Evolutionary conservation across 2,329 filamentous ascomycete species (phyloP), one percentile per base, ranked within the genome.

Genomic region (Didymella pinodella): DNA sequence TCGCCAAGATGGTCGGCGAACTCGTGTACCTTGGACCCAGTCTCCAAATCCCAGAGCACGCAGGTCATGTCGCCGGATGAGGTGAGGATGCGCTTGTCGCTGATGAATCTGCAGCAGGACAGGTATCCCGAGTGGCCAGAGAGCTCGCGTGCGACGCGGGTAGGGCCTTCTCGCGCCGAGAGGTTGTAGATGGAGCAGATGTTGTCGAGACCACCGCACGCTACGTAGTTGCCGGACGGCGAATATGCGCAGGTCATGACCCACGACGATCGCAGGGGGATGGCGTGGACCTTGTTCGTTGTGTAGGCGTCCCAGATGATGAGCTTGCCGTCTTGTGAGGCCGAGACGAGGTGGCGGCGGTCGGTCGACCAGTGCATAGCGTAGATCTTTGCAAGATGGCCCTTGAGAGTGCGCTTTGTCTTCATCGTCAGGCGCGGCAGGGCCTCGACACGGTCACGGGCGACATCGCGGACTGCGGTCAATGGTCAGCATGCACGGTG

Each of bases 291-390:
- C 81, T 99, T 99, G 85, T 99, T 98, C 64, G 95, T 98, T 66
- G 94, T 98, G 83, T 99, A 99, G 59, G 95, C 95, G 79, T 99
- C 95, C 95, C 95, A 99, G 77, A 99, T 98, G 80, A 99, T 99
- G 69, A 99, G 88, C 84, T 99, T 99, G 78, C 95, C 95, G 75
- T 99, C 95, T 81, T 99, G 95, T 70, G 95, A 99, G 65, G 95
- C 95, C 12, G 95, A 98, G 51, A 99, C 95, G 62, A 98, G 88
- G 81, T 98, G 95, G 80, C 95, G 89, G 76, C 95, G 89, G 81
- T 99, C 95, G 65, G 95, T 99, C 32, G 95, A 98, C 95, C 95
- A 99, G 84, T 99, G 95, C 95, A 99, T 99, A 73, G 95, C 95
- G 80, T 99, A 99, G 74, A 99, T 99, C 84, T 99, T 99, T 73